These are phyloP conservation scores for Elongisporangium senticosum DNA, from an alignment of 352 stramenopile genomes.

Conservation along the genomic window DNA sequence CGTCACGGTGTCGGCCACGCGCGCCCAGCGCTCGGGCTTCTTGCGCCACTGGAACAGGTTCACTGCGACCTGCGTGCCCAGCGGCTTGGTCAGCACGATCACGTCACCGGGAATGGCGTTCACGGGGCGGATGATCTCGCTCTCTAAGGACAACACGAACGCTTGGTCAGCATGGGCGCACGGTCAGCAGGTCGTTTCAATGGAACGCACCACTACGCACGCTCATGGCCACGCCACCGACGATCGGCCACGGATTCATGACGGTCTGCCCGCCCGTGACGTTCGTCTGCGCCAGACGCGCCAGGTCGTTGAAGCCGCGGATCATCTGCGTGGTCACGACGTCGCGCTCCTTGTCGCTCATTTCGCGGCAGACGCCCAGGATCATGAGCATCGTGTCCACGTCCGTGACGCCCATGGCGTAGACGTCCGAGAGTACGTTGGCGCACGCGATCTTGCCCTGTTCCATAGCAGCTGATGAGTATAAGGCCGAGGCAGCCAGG, in stretches of 20 bases:
- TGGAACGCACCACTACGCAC: slow-evolving; percentile 58
- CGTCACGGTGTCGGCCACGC: slow-evolving; percentile 65
- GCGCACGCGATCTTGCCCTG: slow-evolving; percentile 91
- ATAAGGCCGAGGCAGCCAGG: too few relatives aligned
- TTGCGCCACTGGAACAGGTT: slow-evolving; percentile 93
- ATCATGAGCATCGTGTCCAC: slow-evolving; percentile 96
- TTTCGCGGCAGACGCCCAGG: slow-evolving; percentile 89
- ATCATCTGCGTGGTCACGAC: slow-evolving; percentile 94
- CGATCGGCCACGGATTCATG: slow-evolving; percentile 95
- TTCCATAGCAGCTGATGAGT: too few relatives aligned
- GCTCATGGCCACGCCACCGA: slow-evolving; percentile 91
- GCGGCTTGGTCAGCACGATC: slow-evolving; percentile 91
- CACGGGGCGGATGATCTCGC: slow-evolving; percentile 86
- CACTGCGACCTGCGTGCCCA: slow-evolving; percentile 93
- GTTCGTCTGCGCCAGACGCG: slow-evolving; percentile 81
- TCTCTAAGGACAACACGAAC: slow-evolving; percentile 24
- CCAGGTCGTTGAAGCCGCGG: slow-evolving; percentile 90
- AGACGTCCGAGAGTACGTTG: slow-evolving; percentile 94
- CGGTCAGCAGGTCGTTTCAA: not conserved
- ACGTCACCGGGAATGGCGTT: slow-evolving; percentile 87
- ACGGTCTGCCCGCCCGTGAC: slow-evolving; percentile 94
- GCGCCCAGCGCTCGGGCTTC: slow-evolving; percentile 69
- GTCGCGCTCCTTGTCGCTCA: slow-evolving; percentile 87
- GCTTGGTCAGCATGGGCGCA: not conserved
- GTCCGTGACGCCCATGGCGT: slow-evolving; percentile 92